Base-by-base conservation (phyloP, 2,329 filamentous ascomycete genomes). In the Nemania bipapillata region DNA sequence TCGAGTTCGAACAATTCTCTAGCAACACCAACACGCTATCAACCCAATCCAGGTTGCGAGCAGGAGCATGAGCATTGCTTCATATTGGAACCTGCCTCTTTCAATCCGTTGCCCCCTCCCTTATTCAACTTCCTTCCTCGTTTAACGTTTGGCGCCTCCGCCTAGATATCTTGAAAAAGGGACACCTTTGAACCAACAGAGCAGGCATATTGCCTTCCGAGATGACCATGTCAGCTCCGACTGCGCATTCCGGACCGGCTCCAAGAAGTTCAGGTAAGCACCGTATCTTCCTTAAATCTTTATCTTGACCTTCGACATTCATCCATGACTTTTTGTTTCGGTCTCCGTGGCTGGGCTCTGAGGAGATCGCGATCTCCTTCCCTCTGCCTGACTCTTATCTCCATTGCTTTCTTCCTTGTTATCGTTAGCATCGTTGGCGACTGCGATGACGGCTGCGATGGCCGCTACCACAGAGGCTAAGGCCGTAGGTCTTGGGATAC, bases 251-350 rank as follows among this genome's bases (percentile, higher is more conserved):
- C 24, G 6, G 52, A 28, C 22, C 55, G 32, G 42, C 42, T 30
- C 32, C 50, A 32, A 12, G 35, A 37, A n/a, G 57, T 55, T n/a
- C 11, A 66, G 68, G 68, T 70, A 70, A 66, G 68, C 47, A 20
- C 12, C 22, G 7, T 47, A 17, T 53, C 24, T 60, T n/a, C 22
- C 28, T 55, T 47, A 22, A 47, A 12, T 56, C 12, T 45, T 40
- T 30, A 42, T 32, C 20, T 11, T 26, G 1, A 55, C 28, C 22
- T 42, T 53, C 42, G 30, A 32, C n/a, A n/a, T n/a, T n/a, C n/a
- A 35, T 52, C 22, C 22, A 50, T 59, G 42, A 4, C 32, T 52
- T 35, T 55, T 63, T 30, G 40, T 32, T 50, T 54, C 17, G 35
- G 24, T 26, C 42, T 37, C 28, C 32, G 53, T 50, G 45, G 26